phyloP scores from a whole-genome alignment of 805 yeast species.

The Saccharomycopsis olivae region DNA sequence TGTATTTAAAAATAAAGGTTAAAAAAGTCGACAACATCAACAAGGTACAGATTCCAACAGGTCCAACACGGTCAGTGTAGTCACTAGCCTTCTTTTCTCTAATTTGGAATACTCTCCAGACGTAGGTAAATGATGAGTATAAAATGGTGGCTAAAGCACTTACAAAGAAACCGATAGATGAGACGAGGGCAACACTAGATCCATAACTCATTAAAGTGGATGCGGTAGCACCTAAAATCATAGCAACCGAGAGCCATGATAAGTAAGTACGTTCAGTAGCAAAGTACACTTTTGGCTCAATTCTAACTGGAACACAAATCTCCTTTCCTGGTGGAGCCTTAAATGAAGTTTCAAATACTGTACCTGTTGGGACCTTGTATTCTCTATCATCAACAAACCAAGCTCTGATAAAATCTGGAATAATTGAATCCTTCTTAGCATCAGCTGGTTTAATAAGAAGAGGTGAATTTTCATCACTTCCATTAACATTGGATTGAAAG shows the following conservation, averaged over 20 bases:
- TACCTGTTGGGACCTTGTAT: constrained; percentile 52
- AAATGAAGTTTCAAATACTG: constrained; percentile 46
- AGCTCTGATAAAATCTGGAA: constrained; percentile 26
- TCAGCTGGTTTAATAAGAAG: constrained; percentile 1
- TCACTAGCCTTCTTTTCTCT: constrained; percentile 73
- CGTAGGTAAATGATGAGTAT: constrained; percentile 64
- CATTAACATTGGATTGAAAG: constrained; percentile 5
- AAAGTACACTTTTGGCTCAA: constrained; percentile 98
- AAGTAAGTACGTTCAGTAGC: constrained; percentile 94
- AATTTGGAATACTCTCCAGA: constrained; percentile 75
- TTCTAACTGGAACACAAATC: constrained; percentile 88
- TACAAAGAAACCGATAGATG: constrained; percentile 77
- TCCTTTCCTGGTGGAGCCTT: constrained; percentile 81
- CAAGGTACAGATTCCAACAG: constrained; percentile 68
- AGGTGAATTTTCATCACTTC: constrained; percentile 13
- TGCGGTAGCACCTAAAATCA: constrained; percentile 82
- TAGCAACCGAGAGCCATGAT: constrained; percentile 87
- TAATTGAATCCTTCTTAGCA: neutral
- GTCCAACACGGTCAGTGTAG: constrained; percentile 84
- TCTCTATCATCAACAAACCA: constrained; percentile 41
- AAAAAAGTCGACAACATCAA: constrained; percentile 59
- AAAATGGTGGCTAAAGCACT: constrained; percentile 64
- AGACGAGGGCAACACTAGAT: constrained; percentile 54
- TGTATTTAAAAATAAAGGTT: constrained; percentile 43
- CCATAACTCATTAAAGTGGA: constrained; percentile 83